Base-by-base conservation (phyloP, 2,329 filamentous ascomycete genomes). In the Diaporthe amygdali region DNA sequence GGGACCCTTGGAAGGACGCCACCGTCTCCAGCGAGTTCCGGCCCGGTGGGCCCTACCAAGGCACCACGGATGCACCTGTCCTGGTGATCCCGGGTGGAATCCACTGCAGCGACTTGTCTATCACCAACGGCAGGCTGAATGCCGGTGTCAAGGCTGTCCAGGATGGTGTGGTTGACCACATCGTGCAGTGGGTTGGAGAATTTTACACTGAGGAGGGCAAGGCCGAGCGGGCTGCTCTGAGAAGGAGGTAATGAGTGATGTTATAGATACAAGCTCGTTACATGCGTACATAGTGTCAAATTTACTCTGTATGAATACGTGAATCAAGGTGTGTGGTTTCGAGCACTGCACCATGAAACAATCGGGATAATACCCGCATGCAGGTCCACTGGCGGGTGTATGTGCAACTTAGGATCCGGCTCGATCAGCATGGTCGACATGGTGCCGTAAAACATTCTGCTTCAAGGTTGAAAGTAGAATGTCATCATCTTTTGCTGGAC, bases 111-210 rank as follows among this genome's bases (percentile, higher is more conserved):
- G 83, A 84, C 66, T 66, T 83, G 70, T 80, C 82, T 37, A 78
- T 75, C 0, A 75, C 75, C 30, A 90, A 91, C 78, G 89, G 85
- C 63, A 77, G 70, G 2, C 84, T 79, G 22, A 91, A 91, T 75
- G 81, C 79, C 0, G 87, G 84, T 0, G 83, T 85, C 1, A 81
- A 85, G 76, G 79, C 79, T 49, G 82, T 90, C 1, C 85, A 88
- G 47, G 82, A 89, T 74, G 82, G 82, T 32, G 84, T 87, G 76
- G 80, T 89, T 5, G 81, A 79, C 15, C 83, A 88, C 77, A 85
- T 91, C 74, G 84, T 83, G 73, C 77, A 76, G 27, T 91, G 89
- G 89, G 86, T 90, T 3, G 80, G 78, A 0, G 86, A 90, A 77
- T 91, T 80, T 66, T 83, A 84, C 67, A 73, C 73, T 6, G 71